phyloP scores from a whole-genome alignment of 108 stramenopile genomes.

The Cyclotella sp. region DNA sequence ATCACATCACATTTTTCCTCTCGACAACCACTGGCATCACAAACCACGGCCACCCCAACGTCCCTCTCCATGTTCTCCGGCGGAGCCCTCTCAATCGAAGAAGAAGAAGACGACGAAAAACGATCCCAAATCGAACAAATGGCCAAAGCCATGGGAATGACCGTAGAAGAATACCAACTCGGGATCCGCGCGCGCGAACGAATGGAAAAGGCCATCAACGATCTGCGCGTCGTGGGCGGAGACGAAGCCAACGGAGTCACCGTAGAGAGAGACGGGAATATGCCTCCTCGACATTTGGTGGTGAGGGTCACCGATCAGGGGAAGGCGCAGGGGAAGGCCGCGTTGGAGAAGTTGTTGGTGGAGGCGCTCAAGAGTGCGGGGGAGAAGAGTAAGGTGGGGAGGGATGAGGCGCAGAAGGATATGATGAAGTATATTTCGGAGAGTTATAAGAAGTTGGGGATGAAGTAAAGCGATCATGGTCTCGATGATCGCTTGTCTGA shows the following conservation, averaged over 20 bases:
- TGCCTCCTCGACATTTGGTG: slow-evolving; percentile 73
- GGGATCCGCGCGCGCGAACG: slow-evolving; percentile 71
- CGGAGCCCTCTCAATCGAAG: slow-evolving; percentile 65
- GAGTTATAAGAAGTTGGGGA: slow-evolving; percentile 66
- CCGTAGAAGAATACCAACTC: slow-evolving; percentile 81
- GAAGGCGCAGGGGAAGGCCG: slow-evolving; percentile 72
- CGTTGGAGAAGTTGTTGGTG: slow-evolving; percentile 62
- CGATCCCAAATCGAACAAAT: slow-evolving; percentile 66
- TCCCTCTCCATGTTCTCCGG: slow-evolving; percentile 78
- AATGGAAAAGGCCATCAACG: slow-evolving; percentile 60
- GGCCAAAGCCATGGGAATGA: slow-evolving; percentile 87
- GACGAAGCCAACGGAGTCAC: slow-evolving; percentile 56
- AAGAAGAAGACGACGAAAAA: slow-evolving; percentile 73
- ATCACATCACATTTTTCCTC: neutral
- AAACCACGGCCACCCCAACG: slow-evolving; percentile 4
- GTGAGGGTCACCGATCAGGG: slow-evolving; percentile 78
- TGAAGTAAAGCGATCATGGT: slow-evolving; percentile 21
- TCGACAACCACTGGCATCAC: neutral
- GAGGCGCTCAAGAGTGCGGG: slow-evolving; percentile 60
- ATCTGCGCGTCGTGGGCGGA: slow-evolving; percentile 64
- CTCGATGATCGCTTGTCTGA: neutral
- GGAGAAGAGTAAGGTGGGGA: slow-evolving; percentile 60
- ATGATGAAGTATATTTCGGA: slow-evolving; percentile 83
- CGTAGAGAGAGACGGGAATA: slow-evolving; percentile 77
- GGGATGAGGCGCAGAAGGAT: slow-evolving; percentile 76